Percentiles rank a stretch among this genome's conserved stretches.
Conservation (phyloP, 768 basidiomycete species). For the Tulasnella calospora region DNA sequence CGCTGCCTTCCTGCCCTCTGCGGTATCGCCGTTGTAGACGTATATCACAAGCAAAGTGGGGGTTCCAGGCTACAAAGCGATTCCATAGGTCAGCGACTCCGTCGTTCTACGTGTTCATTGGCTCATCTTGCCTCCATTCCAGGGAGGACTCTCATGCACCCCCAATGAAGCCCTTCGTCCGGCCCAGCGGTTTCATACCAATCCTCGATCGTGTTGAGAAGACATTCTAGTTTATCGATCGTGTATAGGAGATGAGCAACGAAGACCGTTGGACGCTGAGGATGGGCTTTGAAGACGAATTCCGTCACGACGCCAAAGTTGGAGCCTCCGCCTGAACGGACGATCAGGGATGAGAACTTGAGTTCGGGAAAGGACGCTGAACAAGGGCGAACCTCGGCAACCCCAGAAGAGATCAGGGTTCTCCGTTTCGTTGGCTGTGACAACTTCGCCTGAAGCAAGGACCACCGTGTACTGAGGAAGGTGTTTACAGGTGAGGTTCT, state of each 20-base stretch:
- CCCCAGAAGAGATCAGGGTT: constrained; percentile 24
- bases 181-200: neutral
- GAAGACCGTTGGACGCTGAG: constrained; percentile 38
- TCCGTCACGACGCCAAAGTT: constrained; percentile 15
- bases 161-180: neutral
- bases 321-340: constrained; percentile 12
- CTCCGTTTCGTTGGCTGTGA: constrained; percentile 1
- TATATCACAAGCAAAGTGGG: neutral
- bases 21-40: constrained; percentile 13
- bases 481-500: neutral
- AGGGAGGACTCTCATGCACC: neutral
- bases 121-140: neutral
- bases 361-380: neutral
- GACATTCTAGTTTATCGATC: neutral
- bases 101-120: neutral
- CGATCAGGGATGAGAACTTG: neutral
- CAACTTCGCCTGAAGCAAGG: constrained; percentile 17
- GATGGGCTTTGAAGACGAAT: constrained; percentile 40
- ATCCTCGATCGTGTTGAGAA: constrained; percentile 2
- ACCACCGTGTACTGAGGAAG: constrained; percentile 18
- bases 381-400: neutral
- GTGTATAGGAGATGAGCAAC: neutral
- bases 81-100: neutral
- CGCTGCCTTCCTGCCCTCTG: neutral
- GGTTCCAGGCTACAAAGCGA: neutral